These are phyloP conservation scores for Prunus dulcis DNA, from an alignment of 306 rosid species.

Conservation along the genomic window DNA sequence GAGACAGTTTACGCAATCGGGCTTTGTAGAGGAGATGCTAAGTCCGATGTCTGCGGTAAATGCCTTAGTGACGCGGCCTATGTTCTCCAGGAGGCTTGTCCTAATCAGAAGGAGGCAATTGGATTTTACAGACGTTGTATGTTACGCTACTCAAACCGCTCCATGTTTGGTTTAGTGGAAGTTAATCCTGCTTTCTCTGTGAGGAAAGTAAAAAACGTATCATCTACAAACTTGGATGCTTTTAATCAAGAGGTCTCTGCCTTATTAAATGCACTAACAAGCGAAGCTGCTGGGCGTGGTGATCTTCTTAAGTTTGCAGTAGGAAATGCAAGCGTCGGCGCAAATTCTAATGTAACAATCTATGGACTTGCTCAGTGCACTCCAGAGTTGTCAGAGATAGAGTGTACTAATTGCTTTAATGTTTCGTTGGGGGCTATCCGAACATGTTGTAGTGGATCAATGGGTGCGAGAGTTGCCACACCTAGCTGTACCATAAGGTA, in stretches of 20 bases:
- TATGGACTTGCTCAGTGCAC: constrained; percentile 22
- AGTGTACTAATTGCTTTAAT: constrained; percentile 7
- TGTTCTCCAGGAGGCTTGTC: not conserved
- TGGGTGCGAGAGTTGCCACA: constrained; percentile 1
- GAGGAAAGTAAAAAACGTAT: not conserved
- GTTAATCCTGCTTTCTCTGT: not conserved
- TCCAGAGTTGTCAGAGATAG: constrained; percentile 17
- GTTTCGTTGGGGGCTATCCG: not conserved
- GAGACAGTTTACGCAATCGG: constrained; percentile 20
- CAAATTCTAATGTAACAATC: not conserved
- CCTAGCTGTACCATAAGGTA: constrained; percentile 21
- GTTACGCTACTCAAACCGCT: constrained; percentile 25
- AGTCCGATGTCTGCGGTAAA: constrained; percentile 2
- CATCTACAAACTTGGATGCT: not conserved
- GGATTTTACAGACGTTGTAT: constrained; percentile 22
- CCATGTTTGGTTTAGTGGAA: constrained; percentile 1
- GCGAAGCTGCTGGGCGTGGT: constrained; percentile 8
- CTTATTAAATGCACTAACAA: constrained; percentile 1
- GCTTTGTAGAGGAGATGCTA: constrained; percentile 26
- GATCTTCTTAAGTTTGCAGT: constrained; percentile 10
- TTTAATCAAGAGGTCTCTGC: not conserved
- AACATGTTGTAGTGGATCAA: not conserved
- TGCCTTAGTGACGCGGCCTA: constrained; percentile 8
- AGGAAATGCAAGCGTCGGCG: not conserved
- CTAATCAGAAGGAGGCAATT: constrained; percentile 25